phyloP scores from a whole-genome alignment of 2,329 filamentous ascomycete genomes.

The Gremmenia infestans region DNA sequence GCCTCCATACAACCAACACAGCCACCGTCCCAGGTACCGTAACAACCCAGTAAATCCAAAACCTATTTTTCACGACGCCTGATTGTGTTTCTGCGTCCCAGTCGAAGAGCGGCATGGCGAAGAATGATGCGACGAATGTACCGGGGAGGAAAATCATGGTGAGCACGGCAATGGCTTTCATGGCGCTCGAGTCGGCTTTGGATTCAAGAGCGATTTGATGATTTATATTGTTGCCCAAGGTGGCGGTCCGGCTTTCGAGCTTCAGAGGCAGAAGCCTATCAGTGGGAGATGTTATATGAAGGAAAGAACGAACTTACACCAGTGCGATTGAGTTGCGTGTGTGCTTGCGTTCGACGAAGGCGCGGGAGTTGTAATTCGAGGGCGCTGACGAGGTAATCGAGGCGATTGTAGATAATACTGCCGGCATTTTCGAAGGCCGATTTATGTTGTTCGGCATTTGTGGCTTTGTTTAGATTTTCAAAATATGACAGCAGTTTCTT shows the following conservation, averaged over 20 bases:
- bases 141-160: slow-evolving; percentile 11
- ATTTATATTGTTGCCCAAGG: not conserved
- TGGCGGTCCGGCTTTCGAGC: not conserved
- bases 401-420: not conserved
- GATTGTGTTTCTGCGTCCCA: not conserved
- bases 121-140: slow-evolving; percentile 3
- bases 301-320: not conserved
- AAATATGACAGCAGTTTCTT: not conserved
- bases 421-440: not conserved
- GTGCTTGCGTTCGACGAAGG: not conserved
- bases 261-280: not conserved
- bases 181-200: slow-evolving; percentile 1
- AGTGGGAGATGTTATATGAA: not conserved
- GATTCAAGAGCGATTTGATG: not conserved
- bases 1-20: slow-evolving; percentile 1
- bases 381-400: not conserved
- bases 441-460: not conserved
- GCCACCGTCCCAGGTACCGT: slow-evolving; percentile 2
- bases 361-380: not conserved
- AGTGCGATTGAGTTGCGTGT: not conserved
- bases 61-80: not conserved
- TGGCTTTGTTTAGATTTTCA: not conserved
- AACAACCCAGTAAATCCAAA: slow-evolving; percentile 6
- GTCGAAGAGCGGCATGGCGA: slow-evolving; percentile 12
- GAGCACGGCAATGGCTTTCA: slow-evolving; percentile 12